Evolutionary conservation across 305 asterid species (phyloP).

Genomic region (Fraxinus platypoda): DNA sequence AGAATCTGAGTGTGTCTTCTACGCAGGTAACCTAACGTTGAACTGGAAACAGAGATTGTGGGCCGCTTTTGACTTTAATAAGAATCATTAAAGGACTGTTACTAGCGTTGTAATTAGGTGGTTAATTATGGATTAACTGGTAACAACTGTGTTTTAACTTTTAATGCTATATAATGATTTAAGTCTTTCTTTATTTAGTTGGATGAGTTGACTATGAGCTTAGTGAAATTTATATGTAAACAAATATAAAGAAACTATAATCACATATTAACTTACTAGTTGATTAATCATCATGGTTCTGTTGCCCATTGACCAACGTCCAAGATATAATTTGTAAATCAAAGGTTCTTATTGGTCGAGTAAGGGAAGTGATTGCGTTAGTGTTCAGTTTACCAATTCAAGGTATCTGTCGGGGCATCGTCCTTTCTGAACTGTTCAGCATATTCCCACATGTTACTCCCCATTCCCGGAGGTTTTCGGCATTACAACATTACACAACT

Average conservation of each 20-base stretch:
- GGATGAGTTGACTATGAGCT: constrained; percentile 25
- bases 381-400: background rate
- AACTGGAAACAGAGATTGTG: constrained; percentile 20
- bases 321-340: background rate
- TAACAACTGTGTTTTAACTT: constrained; percentile 35
- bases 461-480: too few species aligned
- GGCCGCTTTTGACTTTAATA: constrained; percentile 26
- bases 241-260: background rate
- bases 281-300: background rate
- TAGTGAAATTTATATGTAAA: background rate
- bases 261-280: background rate
- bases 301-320: background rate
- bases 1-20: constrained; percentile 16
- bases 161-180: constrained; percentile 4
- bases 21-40: background rate
- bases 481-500: background rate
- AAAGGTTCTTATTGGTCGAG: background rate
- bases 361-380: background rate
- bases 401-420: background rate
- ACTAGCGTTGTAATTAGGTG: constrained; percentile 15
- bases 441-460: background rate
- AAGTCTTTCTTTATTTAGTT: constrained; percentile 22
- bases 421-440: background rate
- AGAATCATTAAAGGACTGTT: constrained; percentile 18
- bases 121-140: constrained; percentile 32